A percentile compares a stretch with the other conserved stretches of the same genome.
Evolutionary conservation across 202 grass and related monocot species (phyloP).

Genomic region (Setaria italica): DNA sequence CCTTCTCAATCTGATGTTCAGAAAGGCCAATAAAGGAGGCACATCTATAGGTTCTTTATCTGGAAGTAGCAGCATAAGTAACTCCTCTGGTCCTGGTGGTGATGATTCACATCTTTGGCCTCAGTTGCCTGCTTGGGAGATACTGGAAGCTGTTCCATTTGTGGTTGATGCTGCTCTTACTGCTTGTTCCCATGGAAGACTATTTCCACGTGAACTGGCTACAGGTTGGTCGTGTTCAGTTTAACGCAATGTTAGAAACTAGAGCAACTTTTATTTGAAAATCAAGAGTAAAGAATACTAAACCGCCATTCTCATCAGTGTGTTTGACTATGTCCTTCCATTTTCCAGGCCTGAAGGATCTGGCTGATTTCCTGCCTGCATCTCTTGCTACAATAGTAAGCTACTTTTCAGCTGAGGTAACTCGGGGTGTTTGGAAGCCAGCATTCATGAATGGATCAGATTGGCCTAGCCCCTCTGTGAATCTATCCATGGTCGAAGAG

Average conservation of each 20-base stretch:
- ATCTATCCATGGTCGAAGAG: conserved; percentile 86
- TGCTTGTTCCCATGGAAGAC: conserved; percentile 91
- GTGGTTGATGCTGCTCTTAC: conserved; percentile 97
- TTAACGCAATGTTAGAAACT: conserved; percentile 21
- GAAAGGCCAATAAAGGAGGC: conserved; percentile 78
- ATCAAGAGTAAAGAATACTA: conserved; percentile 5
- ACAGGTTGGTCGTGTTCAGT: conserved; percentile 70
- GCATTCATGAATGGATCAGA: conserved; percentile 99
- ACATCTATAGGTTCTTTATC: conserved; percentile 75
- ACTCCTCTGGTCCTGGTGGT: conserved; percentile 62
- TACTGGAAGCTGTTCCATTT: conserved; percentile 98
- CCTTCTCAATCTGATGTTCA: conserved; percentile 95
- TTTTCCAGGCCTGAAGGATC: conserved; percentile 88
- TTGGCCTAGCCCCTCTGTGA: conserved; percentile 95
- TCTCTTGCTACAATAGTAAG: conserved; percentile 92
- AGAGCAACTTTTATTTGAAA: conserved; percentile 29
- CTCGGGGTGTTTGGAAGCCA: conserved; percentile 95
- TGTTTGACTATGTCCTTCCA: conserved; percentile 24
- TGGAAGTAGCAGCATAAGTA: conserved; percentile 91
- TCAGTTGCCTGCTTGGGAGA: conserved; percentile 94
- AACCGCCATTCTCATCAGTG: conserved; percentile 19
- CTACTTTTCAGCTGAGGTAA: conserved; percentile 98
- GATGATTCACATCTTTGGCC: conserved; percentile 81
- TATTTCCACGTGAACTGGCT: conserved; percentile 90
- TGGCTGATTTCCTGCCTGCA: conserved; percentile 88